These are phyloP conservation scores for Apodospora peruviana DNA, from an alignment of 495 filamentous ascomycete genomes.

Conservation along the genomic window DNA sequence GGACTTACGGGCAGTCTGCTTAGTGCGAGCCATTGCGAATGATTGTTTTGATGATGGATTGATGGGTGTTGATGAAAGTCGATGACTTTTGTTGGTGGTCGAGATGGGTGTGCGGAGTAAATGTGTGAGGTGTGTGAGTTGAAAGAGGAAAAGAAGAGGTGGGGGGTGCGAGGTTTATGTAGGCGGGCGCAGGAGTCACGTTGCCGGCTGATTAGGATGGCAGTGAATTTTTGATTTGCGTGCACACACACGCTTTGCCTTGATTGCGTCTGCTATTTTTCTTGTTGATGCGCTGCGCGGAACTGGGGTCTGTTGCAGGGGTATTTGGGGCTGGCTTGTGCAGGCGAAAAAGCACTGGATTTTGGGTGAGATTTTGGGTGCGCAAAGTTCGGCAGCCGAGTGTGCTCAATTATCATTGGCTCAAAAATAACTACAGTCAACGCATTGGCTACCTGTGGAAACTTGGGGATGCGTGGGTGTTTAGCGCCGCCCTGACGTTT, in stretches of 20 bases:
- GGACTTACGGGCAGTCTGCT: conserved; percentile 99
- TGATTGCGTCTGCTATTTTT: conserved; percentile 31
- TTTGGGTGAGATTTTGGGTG: conserved; percentile 23
- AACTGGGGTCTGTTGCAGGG: conserved; percentile 31
- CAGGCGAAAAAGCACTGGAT: conserved; percentile 21
- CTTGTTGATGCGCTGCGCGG: conserved; percentile 21
- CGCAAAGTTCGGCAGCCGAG: conserved; percentile 8
- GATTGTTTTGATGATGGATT: conserved; percentile 34
- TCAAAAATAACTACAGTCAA: conserved; percentile 15
- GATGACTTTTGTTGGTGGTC: conserved; percentile 33
- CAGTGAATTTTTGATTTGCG: conserved; percentile 10
- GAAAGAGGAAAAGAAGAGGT: conserved; percentile 44
- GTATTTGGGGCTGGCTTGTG: conserved; percentile 21
- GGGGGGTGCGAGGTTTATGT: conserved; percentile 45
- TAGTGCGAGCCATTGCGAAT: conserved; percentile 92
- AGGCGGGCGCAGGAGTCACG: conserved; percentile 23
- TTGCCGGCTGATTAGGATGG: conserved; percentile 42
- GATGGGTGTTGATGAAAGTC: conserved; percentile 21
- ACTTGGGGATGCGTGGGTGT: conserved; percentile 8
- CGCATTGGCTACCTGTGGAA: conserved; percentile 18
- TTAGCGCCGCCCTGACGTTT: conserved; percentile 1
- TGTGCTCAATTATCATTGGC: conserved; percentile 26
- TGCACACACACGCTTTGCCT: too few relatives aligned
- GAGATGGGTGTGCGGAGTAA: conserved; percentile 21
- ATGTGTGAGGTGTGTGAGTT: conserved; percentile 32